phyloP scores from a whole-genome alignment of 768 basidiomycete genomes.

The Gloeopeniophorella convolvens region DNA sequence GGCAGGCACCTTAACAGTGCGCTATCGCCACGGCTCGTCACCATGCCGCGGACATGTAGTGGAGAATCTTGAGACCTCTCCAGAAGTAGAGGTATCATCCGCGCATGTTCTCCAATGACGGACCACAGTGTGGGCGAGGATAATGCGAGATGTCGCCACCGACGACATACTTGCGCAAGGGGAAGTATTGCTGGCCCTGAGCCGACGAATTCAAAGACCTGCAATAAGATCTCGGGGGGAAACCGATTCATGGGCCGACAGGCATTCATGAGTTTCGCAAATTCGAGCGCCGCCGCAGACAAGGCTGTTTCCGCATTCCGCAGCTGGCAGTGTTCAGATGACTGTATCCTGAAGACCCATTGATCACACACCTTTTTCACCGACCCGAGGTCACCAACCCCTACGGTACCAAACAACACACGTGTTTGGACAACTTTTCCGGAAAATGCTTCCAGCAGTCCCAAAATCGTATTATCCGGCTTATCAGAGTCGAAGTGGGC shows the following conservation, averaged over 20 bases:
- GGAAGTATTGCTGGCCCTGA: neutral
- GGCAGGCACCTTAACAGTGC: neutral
- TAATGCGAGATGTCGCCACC: neutral
- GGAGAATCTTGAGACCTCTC: neutral
- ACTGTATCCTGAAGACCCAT: neutral
- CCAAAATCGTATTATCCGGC: neutral
- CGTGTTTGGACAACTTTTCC: neutral
- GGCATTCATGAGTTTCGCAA: neutral
- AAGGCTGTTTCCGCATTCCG: neutral
- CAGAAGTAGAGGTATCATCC: conserved; percentile 1
- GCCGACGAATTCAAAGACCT: neutral
- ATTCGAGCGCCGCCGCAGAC: neutral
- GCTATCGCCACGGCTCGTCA: neutral
- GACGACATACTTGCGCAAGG: neutral
- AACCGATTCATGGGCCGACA: neutral
- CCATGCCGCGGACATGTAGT: neutral
- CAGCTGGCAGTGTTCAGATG: neutral
- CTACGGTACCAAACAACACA: neutral
- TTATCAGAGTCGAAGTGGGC: too few relatives aligned
- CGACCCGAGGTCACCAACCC: neutral
- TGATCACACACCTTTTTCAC: neutral
- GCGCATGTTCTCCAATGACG: neutral
- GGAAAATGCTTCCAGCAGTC: neutral
- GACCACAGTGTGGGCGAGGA: neutral
- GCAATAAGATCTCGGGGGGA: neutral